Evolutionary conservation across 179 eudicot species (phyloP), one percentile per base, ranked within the genome.

Genomic region (Patellifolia procumbens): DNA sequence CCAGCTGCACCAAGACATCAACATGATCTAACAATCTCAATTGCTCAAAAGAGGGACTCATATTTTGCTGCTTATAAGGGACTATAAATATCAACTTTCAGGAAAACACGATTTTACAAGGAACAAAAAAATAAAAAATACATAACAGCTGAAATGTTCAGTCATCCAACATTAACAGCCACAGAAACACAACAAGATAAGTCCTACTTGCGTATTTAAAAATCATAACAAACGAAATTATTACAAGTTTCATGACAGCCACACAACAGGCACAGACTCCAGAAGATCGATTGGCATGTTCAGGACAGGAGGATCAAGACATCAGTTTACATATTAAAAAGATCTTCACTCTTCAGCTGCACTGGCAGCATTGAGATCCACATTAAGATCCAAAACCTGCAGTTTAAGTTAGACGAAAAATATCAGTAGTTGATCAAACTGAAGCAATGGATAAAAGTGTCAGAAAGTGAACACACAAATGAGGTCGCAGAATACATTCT

Each of bases 351-450:
- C 85, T 72, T 83, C 85, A 68, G 91, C 86, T 28, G 93, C 93
- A 82, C 93, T 89, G 65, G 97, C 97, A 58, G 97, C 91, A 69
- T 87, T 89, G 56, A 91, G 87, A 82, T 91, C 93, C 74, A 91
- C 93, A 37, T 87, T 87, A 58, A 91, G 87, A 76, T 91, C 93
- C 59, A 91, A 85, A 74, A 77, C 86, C 93, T 91, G 90, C 70
- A 72, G 62, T 46, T 46, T 16, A 7, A 20, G n/a, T 32, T 2
- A 70, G 20, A 0, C 15, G n/a, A n/a, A n/a, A 37, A 10, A 51
- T 29, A 52, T 52, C 16, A 68, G 73, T 37, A 29, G 24, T 46
- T 24, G 1, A 19, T 49, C 29, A 49, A 49, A 70, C 26, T 49
- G 19, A 16, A 9, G 60, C 10, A 67, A 67, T 42, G 5, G n/a